Evolutionary conservation across 202 grass and related monocot species (phyloP).

Genomic region (Dendrocalamus latiflorus): DNA sequence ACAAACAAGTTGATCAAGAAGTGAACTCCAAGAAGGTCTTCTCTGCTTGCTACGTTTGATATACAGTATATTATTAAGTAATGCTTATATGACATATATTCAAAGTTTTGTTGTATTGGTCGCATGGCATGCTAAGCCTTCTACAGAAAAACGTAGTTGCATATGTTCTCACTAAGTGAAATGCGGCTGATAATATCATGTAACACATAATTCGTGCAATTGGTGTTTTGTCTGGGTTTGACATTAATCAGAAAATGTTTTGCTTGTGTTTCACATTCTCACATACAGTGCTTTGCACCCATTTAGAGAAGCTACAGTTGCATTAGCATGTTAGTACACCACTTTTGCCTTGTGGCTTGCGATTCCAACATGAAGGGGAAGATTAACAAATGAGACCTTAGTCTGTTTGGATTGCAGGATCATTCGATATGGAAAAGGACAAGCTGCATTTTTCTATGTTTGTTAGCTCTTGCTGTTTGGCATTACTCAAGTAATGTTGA

Average conservation of each 20-base stretch:
- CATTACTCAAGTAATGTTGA: background rate
- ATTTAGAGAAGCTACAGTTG: background rate
- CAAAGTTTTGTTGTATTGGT: background rate
- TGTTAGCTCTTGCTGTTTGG: background rate
- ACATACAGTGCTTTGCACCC: background rate
- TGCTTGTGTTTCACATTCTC: background rate
- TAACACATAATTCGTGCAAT: background rate
- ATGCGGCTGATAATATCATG: background rate
- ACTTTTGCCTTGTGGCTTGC: background rate
- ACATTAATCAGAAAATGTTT: conserved; percentile 7
- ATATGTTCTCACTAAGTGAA: conserved; percentile 10
- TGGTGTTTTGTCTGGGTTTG: background rate
- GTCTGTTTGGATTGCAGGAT: background rate
- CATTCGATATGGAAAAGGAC: background rate
- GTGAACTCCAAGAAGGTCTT: conserved; percentile 84
- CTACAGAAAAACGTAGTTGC: background rate
- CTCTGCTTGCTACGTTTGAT: conserved; percentile 1
- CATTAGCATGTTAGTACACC: background rate
- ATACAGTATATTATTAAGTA: background rate
- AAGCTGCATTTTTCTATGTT: background rate
- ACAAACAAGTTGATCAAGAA: conserved; percentile 94
- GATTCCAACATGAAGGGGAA: background rate
- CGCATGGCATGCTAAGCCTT: conserved; percentile 14
- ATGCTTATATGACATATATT: conserved; percentile 6
- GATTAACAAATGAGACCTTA: background rate